Base-by-base conservation (phyloP, 768 basidiomycete species). In the Mycena indigotica region DNA sequence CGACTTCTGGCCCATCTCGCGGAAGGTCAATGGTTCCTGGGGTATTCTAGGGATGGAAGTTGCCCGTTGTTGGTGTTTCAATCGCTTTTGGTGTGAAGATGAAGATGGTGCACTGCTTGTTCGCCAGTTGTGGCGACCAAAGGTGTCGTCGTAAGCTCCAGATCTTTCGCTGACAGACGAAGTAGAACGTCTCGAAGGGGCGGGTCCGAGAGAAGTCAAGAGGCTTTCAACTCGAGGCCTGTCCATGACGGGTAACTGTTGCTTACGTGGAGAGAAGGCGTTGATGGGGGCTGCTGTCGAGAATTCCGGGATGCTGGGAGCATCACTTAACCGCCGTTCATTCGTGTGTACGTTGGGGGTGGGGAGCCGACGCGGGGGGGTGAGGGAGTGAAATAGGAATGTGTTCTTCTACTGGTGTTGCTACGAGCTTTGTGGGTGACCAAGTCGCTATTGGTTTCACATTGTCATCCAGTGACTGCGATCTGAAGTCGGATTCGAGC, bases 281-380 rank as follows among this genome's bases (percentile, higher is more conserved):
- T 82, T 84, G 58, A 82, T 78, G 24, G 73, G 69, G 8, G 73
- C 76, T 1, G 69, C 66, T 0, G 77, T 81, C 5, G 79, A 81
- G 57, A 85, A 85, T 17, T 76, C 68, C 4, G 84, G 83, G 8
- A 82, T 81, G 38, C 71, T 74, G 17, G 80, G 82, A 1, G 81
- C 79, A 21, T 57, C 50, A 25, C 53, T 58, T 38, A 53, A 38
- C 32, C 53, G 52, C n/a, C 55, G 25, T 38, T 56, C 57, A 48
- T 53, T 61, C 40, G 52, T 28, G 17, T 41, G 23, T 26, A 53
- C 48, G 25, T 58, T 25, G 45, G 32, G 58, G 25, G 39, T 23
- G 25, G 62, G 62, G 0, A 63, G 57, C 19, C 70, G 71, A 4
- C 73, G 70, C 0, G 78, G 78, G 3, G n/a, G 78, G 78, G 5